Base-by-base conservation (phyloP, 2,329 filamentous ascomycete genomes). In the Colletotrichum sp. region DNA sequence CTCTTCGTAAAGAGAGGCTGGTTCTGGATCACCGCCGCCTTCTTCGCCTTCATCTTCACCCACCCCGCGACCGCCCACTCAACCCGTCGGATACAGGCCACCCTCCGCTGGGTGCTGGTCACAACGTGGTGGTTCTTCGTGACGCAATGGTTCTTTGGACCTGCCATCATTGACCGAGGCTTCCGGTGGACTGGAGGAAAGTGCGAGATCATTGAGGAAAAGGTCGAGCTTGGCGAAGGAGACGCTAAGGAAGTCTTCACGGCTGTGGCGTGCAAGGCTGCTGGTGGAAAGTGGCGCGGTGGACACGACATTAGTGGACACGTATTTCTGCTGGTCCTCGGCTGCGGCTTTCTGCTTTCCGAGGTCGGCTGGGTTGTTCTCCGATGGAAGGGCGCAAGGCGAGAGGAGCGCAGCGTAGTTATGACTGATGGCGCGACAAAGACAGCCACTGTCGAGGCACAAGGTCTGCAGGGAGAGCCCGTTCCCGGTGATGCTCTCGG, bases 81-180 rank as follows among this genome's bases (percentile, higher is more conserved):
- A 82, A 34, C 82, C 80, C 59, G 71, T 16, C 71, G 75, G 76
- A 69, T 90, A 13, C 90, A 92, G 75, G 95, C 94, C 0, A 81
- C 88, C 2, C 66, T 93, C 26, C 90, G 97, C 64, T 99, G 95
- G 89, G 87, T 79, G 0, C 85, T 93, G 10, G 91, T 95, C 0
- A 99, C 97, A 10, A 81, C 86, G 2, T 93, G 93, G 85, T 99
- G 97, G 97, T 88, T 95, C 57, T 86, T 95, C 52, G 93, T 97
- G 22, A 99, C 97, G 78, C 97, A 99, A 87, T 99, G 97, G 97
- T 99, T 93, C 84, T 98, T 99, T 81, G 97, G 97, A 0, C 93
- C 97, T 3, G 90, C 96, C 24, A 88, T 99, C 65, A 96, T 99
- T 80, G 97, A 99, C 84, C 93, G 96, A 72, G 92, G 94, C 5